These are phyloP conservation scores for Rhinocladiella similis DNA, from an alignment of 2,329 filamentous ascomycete genomes.

Conservation along the genomic window DNA sequence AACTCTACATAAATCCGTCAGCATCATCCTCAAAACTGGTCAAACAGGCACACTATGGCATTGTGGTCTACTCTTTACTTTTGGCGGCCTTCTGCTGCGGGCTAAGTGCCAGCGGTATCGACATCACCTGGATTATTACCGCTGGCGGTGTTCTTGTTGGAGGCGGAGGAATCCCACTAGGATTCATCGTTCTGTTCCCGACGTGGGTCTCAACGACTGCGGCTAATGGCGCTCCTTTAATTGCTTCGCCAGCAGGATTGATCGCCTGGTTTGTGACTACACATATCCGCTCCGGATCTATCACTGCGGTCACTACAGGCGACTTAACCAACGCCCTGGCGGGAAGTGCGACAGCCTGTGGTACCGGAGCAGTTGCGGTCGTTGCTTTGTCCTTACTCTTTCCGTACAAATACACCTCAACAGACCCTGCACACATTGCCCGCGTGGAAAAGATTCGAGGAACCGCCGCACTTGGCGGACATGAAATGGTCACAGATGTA, in stretches of 20 bases:
- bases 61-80: slow-evolving; percentile 71
- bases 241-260: slow-evolving; percentile 67
- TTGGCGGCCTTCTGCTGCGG: slow-evolving; percentile 59
- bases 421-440: slow-evolving; percentile 71
- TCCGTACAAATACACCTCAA: slow-evolving; percentile 73
- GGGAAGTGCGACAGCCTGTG: slow-evolving; percentile 78
- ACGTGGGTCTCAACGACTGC: slow-evolving; percentile 73
- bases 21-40: slow-evolving; percentile 76
- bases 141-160: slow-evolving; percentile 86
- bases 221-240: slow-evolving; percentile 67
- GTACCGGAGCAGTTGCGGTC: slow-evolving; percentile 72
- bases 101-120: slow-evolving; percentile 9
- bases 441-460: slow-evolving; percentile 4
- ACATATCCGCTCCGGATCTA: slow-evolving; percentile 64
- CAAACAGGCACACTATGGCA: slow-evolving; percentile 72
- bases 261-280: slow-evolving; percentile 78
- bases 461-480: background rate
- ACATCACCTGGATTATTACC: slow-evolving; percentile 9
- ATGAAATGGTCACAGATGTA: background rate
- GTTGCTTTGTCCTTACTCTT: slow-evolving; percentile 72
- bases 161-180: slow-evolving; percentile 78
- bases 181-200: slow-evolving; percentile 78
- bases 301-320: slow-evolving; percentile 73
- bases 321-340: slow-evolving; percentile 52
- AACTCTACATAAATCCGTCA: slow-evolving; percentile 76